A percentile compares a stretch with the other conserved stretches of the same genome.
Conservation (phyloP, 139 green algal species). For the Eudorina sp. region DNA sequence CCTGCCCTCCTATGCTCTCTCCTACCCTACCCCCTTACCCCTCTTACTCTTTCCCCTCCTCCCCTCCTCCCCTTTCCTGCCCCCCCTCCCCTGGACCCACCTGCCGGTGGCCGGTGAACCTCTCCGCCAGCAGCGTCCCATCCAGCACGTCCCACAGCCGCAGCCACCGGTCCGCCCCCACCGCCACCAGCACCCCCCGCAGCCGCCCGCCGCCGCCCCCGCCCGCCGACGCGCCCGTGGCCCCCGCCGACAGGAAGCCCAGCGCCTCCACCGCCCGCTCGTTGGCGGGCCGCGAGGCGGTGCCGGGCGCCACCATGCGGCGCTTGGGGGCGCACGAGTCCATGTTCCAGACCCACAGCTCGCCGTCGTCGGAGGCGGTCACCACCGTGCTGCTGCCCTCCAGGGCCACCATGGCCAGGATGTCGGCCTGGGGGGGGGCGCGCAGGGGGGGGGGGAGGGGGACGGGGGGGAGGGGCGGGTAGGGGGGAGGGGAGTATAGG, state of each 20-base stretch:
- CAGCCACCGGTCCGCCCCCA: constrained; percentile 59
- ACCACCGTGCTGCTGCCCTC: constrained; percentile 53
- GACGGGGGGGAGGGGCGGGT: background rate
- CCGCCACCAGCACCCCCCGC: constrained; percentile 40
- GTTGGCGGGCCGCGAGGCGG: constrained; percentile 41
- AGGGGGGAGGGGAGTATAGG: background rate
- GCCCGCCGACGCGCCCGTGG: background rate
- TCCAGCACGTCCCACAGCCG: constrained; percentile 61
- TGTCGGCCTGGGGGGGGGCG: constrained; percentile 57
- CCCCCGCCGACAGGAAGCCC: constrained; percentile 54
- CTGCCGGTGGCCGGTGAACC: constrained; percentile 52
- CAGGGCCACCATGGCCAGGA: constrained; percentile 66
- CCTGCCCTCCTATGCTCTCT: background rate
- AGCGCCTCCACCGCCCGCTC: constrained; percentile 66
- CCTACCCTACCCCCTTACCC: background rate
- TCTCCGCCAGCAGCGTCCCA: constrained; percentile 39
- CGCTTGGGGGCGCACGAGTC: constrained; percentile 51
- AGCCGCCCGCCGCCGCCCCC: background rate
- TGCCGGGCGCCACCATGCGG: constrained; percentile 37
- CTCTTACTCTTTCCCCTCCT: background rate
- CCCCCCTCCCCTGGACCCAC: background rate
- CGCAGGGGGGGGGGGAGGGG: background rate
- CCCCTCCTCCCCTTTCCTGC: background rate
- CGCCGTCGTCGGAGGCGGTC: constrained; percentile 64
- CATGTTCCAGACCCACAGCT: constrained; percentile 59